Evolutionary conservation across 208 protist genomes (phyloP), one percentile per base, ranked within the genome.

Genomic region (Trypanosoma conorhini): DNA sequence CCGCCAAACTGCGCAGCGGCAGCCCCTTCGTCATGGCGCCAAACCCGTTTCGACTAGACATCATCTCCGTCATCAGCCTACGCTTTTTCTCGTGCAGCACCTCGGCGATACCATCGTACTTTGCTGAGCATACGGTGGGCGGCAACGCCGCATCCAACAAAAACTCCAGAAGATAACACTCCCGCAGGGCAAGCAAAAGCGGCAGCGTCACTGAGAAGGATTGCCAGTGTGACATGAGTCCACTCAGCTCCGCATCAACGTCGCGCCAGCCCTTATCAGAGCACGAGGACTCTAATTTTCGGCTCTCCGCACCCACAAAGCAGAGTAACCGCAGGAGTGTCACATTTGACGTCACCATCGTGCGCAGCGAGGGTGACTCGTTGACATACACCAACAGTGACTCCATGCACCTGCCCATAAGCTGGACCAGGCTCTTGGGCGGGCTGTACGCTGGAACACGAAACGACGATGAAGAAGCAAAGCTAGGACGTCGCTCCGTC

Each of bases 91-190:
- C 80, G n/a, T 67, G 62, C 30, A 94, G 65, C 7, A 79, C 71
- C 40, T 62, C 74, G 21, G 68, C 40, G 12, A 96, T 72, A 56
- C 87, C 92, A 61, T 95, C 92, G 74, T 93, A 96, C 59, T 86
- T 87, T 2, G 81, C 62, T 46, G 92, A 96, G 74, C 92, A 96
- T 44, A 96, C 92, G 15, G 92, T 79, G 4, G 92, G 92, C 13
- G 92, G 92, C 9, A 96, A 79, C 9, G 87, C 89, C n/a, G 75
- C 86, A 70, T 96, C 92, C n/a, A 96, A 77, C 19, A 96, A 74
- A 48, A 93, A 95, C 69, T 96, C 89, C 15, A 83, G 67, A 57
- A 92, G 72, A 63, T 94, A 96, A 64, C 86, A 90, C 58, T 90
- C 83, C 40, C 79, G 79, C 21, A 89, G 56, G 12, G 73, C 33